These are phyloP conservation scores for Hypoxylon sp. DNA, from an alignment of 2,329 filamentous ascomycete species.

Conservation along the genomic window DNA sequence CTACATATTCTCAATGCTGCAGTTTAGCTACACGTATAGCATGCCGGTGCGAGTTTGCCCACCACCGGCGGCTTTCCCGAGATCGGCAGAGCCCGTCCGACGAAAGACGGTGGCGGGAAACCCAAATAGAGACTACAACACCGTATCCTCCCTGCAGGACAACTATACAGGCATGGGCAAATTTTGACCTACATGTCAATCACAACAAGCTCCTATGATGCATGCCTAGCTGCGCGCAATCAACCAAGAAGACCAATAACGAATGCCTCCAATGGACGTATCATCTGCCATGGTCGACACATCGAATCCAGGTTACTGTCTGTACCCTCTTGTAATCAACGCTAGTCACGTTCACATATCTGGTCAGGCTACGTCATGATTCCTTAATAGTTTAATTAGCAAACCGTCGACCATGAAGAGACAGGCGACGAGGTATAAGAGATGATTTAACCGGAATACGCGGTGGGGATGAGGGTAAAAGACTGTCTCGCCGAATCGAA, in stretches of 20 bases:
- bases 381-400: slow-evolving; percentile 13
- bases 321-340: slow-evolving; percentile 12
- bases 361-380: slow-evolving; percentile 11
- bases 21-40: slow-evolving; percentile 18
- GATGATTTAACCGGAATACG: slow-evolving; percentile 8
- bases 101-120: slow-evolving; percentile 9
- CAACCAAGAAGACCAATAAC: slow-evolving; percentile 14
- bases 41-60: slow-evolving; percentile 13
- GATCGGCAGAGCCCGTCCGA: slow-evolving; percentile 28
- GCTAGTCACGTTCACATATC: slow-evolving; percentile 9
- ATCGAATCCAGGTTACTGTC: slow-evolving; percentile 2
- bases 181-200: slow-evolving; percentile 15
- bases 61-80: slow-evolving; percentile 28
- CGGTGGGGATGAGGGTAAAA: slow-evolving; percentile 10
- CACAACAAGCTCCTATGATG: slow-evolving; percentile 4
- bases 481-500: slow-evolving; percentile 3
- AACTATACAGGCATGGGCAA: slow-evolving; percentile 22
- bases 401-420: slow-evolving; percentile 1
- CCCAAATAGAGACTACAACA: slow-evolving; percentile 24
- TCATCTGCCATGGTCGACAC: slow-evolving; percentile 7
- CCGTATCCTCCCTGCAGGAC: slow-evolving; percentile 22
- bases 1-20: background rate
- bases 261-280: slow-evolving; percentile 4
- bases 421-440: background rate
- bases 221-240: slow-evolving; percentile 15